Base-by-base conservation (phyloP, 2,329 filamentous ascomycete species). In the Blastomyces parvus region DNA sequence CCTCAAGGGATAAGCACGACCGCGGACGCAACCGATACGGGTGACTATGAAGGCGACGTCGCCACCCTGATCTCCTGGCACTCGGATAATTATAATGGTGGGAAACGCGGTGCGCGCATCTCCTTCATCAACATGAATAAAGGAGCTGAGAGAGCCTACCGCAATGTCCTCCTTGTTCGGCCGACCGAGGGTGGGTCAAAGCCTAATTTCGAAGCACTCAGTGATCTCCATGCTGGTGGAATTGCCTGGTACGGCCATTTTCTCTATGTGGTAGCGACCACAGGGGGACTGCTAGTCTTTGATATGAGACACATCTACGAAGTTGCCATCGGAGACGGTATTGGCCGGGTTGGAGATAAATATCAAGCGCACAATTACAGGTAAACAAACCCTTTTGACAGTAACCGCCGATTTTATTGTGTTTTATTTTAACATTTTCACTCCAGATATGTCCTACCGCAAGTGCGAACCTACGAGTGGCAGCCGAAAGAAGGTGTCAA, bases 1-100 rank as follows among this genome's bases (percentile, higher is more conserved):
- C 74, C 74, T 0, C 74, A 76, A 57, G 74, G 74, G 6, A 72
- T 76, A 40, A 72, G 70, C 25, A 71, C 70, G n/a, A 72, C 72
- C 0, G 70, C 70, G 1, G 74, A 76, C 61, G 72, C 74, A 2
- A 63, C 69, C 17, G 70, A 67, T 6, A 64, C 62, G 1, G 74
- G 74, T 2, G 72, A 66, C 5, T 73, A 70, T 60, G 70, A 76
- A n/a, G 73, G 70, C n/a, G 69, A 69, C 22, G 66, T 73, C 50
- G 73, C 67, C 9, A 72, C 69, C 70, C 60, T 76, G 19, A 72
- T 74, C 4, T 75, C 72, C 66, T 76, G 74, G 74, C 50, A 62
- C 27, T 62, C n/a, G 48, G 60, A 62, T 52, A 17, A 57, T 3
- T 62, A 56, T 33, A 33, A 62, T 27, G 33, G n/a, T 25, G 60